Evolutionary conservation across 2,329 filamentous ascomycete genomes (phyloP), one percentile per base, ranked within the genome.

Genomic region (Arthrobotrys megalospora): DNA sequence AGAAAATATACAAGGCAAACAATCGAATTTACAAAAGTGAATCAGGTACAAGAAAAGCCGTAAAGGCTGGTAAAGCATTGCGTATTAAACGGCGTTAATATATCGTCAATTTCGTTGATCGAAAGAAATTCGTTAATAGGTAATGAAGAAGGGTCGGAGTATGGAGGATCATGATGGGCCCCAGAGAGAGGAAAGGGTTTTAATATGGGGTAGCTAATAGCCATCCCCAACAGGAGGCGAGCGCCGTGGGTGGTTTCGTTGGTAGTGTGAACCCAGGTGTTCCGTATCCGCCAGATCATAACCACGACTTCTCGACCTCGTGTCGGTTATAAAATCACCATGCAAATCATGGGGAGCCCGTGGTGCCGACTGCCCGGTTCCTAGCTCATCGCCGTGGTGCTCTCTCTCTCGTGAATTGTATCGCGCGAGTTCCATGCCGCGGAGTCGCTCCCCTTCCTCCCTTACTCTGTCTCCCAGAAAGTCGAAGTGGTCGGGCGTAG

Each of bases 321-420:
- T 58, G 34, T 58, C n/a, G 16, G 32, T 2, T 6, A 58, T 36
- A 6, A 14, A 12, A 3, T 41, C 32, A 1, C 6, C 52, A 21
- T 58, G 19, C 34, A 4, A 38, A 55, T 58, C 52, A 11, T 8
- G 14, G 3, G n/a, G 1, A 6, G 12, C 19, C 8, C 12, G 19
- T 16, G 34, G 6, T 12, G n/a, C 14, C 3, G 52, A 41, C 6
- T 24, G 11, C 50, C 14, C 50, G 3, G 12, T n/a, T 3, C 1
- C 52, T 21, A 14, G n/a, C 21, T 38, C 52, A n/a, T 14, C 34
- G 19, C 38, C 52, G 1, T 21, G 7, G 6, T 16, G 52, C 34
- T 38, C 32, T 10, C 55, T 41, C 12, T 60, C 55, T 43, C 19
- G 36, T n/a, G 55, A 60, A 16, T 34, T 10, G 21, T 60, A 60